Percentiles rank a stretch among this genome's conserved stretches.
Conservation (phyloP, 2,329 filamentous ascomycete species). For the Monosporascus sp. region DNA sequence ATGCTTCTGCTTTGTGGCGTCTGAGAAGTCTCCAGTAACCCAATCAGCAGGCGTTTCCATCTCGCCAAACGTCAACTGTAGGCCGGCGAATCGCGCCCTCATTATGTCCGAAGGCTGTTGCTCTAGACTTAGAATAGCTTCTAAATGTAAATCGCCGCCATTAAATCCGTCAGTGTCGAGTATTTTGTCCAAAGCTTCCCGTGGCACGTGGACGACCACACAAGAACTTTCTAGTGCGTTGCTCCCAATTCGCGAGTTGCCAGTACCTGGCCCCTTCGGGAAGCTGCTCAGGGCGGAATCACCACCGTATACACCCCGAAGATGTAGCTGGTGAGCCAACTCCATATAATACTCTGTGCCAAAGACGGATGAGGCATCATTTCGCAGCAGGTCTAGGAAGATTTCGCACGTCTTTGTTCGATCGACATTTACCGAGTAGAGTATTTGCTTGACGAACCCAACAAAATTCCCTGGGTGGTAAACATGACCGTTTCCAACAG, state of each 20-base stretch:
- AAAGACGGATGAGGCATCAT: slow-evolving; percentile 10
- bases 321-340: slow-evolving; percentile 29
- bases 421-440: slow-evolving; percentile 11
- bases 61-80: slow-evolving; percentile 37
- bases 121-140: not conserved
- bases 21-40: slow-evolving; percentile 24
- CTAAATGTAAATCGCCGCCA: not conserved
- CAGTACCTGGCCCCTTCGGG: too few species aligned
- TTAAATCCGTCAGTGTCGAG: not conserved
- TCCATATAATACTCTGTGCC: slow-evolving; percentile 27
- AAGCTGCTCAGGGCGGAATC: not conserved
- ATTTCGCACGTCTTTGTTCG: not conserved
- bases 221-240: slow-evolving; percentile 25
- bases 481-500: slow-evolving; percentile 1
- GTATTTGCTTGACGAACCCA: slow-evolving; percentile 32
- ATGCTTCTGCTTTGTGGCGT: slow-evolving; percentile 33
- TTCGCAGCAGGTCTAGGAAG: not conserved
- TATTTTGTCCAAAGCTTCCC: slow-evolving; percentile 5
- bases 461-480: slow-evolving; percentile 35
- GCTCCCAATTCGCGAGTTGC: slow-evolving; percentile 17
- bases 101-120: not conserved
- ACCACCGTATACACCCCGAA: slow-evolving; percentile 22
- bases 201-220: slow-evolving; percentile 14
- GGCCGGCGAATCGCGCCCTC: slow-evolving; percentile 25
- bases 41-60: slow-evolving; percentile 19